Evolutionary conservation across 2,329 filamentous ascomycete genomes (phyloP).

Genomic region (Monosporascus sp.): DNA sequence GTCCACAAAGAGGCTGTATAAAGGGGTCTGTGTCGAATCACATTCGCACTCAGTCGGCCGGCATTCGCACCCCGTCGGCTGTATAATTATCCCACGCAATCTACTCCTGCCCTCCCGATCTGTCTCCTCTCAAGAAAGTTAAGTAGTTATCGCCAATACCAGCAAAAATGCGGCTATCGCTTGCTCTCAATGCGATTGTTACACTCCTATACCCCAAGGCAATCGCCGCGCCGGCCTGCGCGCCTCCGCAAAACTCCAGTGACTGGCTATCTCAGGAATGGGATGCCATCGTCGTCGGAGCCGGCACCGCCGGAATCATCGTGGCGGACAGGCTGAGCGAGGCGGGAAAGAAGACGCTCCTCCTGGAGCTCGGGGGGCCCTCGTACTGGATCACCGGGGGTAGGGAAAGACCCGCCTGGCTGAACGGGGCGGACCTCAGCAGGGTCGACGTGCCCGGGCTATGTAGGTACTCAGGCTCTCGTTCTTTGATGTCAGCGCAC

Average conservation of each 20-base stretch:
- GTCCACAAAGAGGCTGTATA: no score
- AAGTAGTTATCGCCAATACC: no score
- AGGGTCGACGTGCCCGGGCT: slow-evolving; percentile 50
- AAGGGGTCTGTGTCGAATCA: no score
- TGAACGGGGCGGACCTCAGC: slow-evolving; percentile 41
- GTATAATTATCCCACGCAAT: no score
- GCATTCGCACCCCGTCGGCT: no score
- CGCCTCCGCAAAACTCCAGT: slow-evolving; percentile 3
- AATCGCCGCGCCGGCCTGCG: slow-evolving; percentile 8
- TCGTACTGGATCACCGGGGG: slow-evolving; percentile 46
- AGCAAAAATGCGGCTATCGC: not conserved
- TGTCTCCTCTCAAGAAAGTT: no score
- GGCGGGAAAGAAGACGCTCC: slow-evolving; percentile 45
- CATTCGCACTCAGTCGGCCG: no score
- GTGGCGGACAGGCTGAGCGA: slow-evolving; percentile 47
- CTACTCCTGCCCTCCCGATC: no score
- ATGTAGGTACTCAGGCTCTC: slow-evolving; percentile 24
- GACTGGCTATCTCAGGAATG: slow-evolving; percentile 24
- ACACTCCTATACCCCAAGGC: slow-evolving; percentile 6
- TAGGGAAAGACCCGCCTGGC: slow-evolving; percentile 42
- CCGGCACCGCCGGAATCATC: slow-evolving; percentile 49
- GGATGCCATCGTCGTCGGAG: slow-evolving; percentile 40
- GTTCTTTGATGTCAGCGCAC: not conserved
- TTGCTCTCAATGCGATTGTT: slow-evolving; percentile 3
- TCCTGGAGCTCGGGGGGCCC: slow-evolving; percentile 46